Evolutionary conservation across 176 grass and related monocot species (phyloP).

Genomic region (Juncus effusus): DNA sequence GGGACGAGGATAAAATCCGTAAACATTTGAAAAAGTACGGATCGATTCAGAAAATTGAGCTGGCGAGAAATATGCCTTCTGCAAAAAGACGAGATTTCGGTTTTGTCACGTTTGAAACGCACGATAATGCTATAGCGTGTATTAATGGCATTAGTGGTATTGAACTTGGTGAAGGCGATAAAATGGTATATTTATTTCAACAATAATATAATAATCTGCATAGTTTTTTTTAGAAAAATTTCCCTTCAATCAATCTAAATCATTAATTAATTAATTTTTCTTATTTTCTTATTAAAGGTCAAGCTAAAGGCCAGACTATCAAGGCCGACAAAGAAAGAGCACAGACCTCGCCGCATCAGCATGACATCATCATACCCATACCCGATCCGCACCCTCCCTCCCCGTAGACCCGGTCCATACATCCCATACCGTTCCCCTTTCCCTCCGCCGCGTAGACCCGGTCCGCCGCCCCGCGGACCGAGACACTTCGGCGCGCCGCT

Average conservation of each 20-base stretch:
- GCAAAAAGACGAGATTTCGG: slow-evolving; percentile 78
- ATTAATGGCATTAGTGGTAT: slow-evolving; percentile 54
- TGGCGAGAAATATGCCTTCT: slow-evolving; percentile 73
- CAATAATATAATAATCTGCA: neutral
- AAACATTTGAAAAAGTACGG: slow-evolving; percentile 56
- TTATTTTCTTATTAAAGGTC: neutral
- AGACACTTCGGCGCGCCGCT: neutral
- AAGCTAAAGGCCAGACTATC: slow-evolving; percentile 25
- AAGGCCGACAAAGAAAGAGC: slow-evolving; percentile 30
- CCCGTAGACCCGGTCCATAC: slow-evolving; percentile 11
- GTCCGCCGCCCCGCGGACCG: neutral
- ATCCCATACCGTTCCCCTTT: slow-evolving; percentile 11
- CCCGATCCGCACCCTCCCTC: neutral
- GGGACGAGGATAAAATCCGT: slow-evolving; percentile 69
- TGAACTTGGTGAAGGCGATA: slow-evolving; percentile 52
- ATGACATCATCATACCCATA: neutral
- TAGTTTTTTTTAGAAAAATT: neutral
- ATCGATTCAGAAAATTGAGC: slow-evolving; percentile 60
- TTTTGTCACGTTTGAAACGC: slow-evolving; percentile 71
- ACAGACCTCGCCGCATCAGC: slow-evolving; percentile 8
- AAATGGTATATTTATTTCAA: slow-evolving; percentile 48
- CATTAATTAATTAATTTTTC: too few species aligned
- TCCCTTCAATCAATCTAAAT: neutral
- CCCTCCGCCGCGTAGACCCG: slow-evolving; percentile 6
- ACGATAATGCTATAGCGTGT: slow-evolving; percentile 54